Evolutionary conservation across 805 yeast genomes (phyloP).

Genomic region (Candida sphagnicola): DNA sequence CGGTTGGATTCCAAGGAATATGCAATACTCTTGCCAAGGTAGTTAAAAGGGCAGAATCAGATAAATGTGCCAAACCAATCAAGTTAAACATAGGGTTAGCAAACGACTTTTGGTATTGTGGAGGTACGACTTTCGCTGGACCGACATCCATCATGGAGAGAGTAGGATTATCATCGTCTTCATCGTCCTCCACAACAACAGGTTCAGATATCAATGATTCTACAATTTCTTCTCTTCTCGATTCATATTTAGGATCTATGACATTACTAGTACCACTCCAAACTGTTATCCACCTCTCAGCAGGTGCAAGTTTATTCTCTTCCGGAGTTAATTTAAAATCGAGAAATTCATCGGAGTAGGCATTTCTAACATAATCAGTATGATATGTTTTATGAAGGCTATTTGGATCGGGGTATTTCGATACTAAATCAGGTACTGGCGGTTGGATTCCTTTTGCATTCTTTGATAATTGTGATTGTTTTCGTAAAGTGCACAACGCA

Average conservation of each 20-base stretch:
- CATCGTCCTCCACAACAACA: conserved; percentile 4
- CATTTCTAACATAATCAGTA: conserved; percentile 35
- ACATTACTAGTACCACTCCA: conserved; percentile 28
- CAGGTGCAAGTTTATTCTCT: conserved; percentile 23
- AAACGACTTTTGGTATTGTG: conserved; percentile 16
- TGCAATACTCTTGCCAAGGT: conserved; percentile 40
- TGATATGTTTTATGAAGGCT: conserved; percentile 24
- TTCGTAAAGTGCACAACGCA: conserved; percentile 45
- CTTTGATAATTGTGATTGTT: conserved; percentile 3
- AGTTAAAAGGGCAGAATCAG: conserved; percentile 38
- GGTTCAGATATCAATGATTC: conserved; percentile 4
- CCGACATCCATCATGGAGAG: neutral
- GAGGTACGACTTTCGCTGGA: conserved; percentile 6
- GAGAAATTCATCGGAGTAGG: conserved; percentile 33
- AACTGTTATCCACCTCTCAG: conserved; percentile 39
- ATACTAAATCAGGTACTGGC: conserved; percentile 15
- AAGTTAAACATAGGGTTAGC: conserved; percentile 24
- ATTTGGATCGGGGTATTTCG: conserved; percentile 24
- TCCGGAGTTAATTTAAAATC: conserved; percentile 31
- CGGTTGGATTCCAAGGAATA: conserved; percentile 40
- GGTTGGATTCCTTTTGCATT: conserved; percentile 9
- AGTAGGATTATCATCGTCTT: neutral
- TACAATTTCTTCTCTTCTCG: conserved; percentile 7
- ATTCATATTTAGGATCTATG: conserved; percentile 11
- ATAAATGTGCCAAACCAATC: conserved; percentile 34